Base-by-base conservation (phyloP, 2,329 filamentous ascomycete species). In the Mycosphaerella arachidis region DNA sequence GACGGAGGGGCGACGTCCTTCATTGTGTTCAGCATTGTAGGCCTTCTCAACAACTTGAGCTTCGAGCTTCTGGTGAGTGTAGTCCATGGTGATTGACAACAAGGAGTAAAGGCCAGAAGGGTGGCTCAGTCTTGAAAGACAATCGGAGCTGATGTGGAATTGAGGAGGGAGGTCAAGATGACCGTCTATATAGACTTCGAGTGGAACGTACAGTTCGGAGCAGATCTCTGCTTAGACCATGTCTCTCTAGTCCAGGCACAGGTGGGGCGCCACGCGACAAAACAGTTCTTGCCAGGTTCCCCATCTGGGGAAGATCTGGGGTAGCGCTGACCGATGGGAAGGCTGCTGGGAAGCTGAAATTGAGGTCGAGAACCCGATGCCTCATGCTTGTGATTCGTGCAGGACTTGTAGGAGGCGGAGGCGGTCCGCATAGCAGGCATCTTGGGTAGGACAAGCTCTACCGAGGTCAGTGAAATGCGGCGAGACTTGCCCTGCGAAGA, bases 11-110 rank as follows among this genome's bases (percentile, higher is more conserved):
- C 58, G 58, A 16, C 61, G 61, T 5, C 27, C 53, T 33, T 56
- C 60, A 43, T 59, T 59, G 30, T 62, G 56, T 53, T 62, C 60
- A 40, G 46, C 53, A 27, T 58, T n/a, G 13, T 18, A 51, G 46
- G 58, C 50, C 30, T 63, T 62, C 16, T 58, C 55, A 48, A 56
- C 46, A 30, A 62, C 53, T 24, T 53, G 37, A 10, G 53, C 53
- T 48, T 62, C 60, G 18, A 62, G 45, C 9, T 52, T 48, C 33
- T 61, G 51, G 27, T 62, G 56, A n/a, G 56, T 62, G 29, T 40
- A 20, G 45, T 48, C 45, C 45, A 48, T 48, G 18, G 10, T 12
- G 45, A 48, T 16, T 5, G 35, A 12, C 35, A 37, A 37, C 35
- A 13, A 37, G 16, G 35, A 37, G 35, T 5, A 7, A 37, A 16